Conservation (phyloP, 139 green algal species). For the Closterium sp. region DNA sequence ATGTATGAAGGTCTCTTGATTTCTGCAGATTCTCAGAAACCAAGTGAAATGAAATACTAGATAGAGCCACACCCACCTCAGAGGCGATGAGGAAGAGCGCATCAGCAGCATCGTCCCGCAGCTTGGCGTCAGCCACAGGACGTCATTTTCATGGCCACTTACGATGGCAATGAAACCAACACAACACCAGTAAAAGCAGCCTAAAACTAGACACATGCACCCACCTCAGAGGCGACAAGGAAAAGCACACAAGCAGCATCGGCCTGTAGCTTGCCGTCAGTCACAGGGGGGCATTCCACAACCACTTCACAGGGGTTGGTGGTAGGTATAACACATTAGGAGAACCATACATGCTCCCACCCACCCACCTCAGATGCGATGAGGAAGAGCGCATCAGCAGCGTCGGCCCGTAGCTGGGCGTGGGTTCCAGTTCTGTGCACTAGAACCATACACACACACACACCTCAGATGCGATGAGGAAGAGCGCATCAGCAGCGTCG, state of each 20-base stretch:
- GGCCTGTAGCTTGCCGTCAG: background rate
- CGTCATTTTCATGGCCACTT: background rate
- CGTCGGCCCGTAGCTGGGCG: background rate
- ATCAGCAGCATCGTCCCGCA: background rate
- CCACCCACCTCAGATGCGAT: background rate
- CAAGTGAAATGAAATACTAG: background rate
- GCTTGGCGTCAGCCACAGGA: background rate
- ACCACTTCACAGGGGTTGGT: background rate
- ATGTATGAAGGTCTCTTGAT: too few species aligned
- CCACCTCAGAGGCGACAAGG: background rate
- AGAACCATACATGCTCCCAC: too few species aligned
- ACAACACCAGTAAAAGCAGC: background rate
- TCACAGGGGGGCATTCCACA: background rate
- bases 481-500: background rate
- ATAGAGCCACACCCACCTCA: background rate
- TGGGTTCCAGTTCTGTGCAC: too few species aligned
- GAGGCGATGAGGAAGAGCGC: background rate
- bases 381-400: background rate
- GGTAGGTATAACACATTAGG: background rate
- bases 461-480: background rate
- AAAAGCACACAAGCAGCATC: background rate
- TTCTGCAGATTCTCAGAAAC: too few species aligned
- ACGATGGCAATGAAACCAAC: background rate
- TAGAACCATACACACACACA: too few species aligned
- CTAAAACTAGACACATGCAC: too few species aligned